These are phyloP conservation scores for Triglochin maritima DNA, from an alignment of 106 monocot species.

Conservation along the genomic window DNA sequence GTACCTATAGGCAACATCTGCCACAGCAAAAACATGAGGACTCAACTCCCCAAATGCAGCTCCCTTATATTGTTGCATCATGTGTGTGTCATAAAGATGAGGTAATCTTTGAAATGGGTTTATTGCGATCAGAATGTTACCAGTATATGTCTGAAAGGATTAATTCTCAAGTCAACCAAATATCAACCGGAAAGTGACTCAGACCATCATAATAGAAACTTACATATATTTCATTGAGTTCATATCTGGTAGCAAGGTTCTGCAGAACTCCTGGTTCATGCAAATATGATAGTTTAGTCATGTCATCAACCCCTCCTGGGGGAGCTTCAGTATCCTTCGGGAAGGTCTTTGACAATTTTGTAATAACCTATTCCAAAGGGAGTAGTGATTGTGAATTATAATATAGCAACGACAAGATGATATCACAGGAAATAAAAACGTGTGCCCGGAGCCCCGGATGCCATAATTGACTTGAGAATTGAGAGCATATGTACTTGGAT, in stretches of 20 bases:
- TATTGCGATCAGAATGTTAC: slow-evolving; percentile 66
- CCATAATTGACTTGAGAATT: too few relatives aligned
- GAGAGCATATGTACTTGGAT: too few relatives aligned
- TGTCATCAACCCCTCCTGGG: slow-evolving; percentile 60
- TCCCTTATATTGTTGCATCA: slow-evolving; percentile 83
- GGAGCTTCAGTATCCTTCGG: slow-evolving; percentile 60
- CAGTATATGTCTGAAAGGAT: slow-evolving; percentile 52
- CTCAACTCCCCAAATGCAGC: slow-evolving; percentile 66
- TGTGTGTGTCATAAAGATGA: slow-evolving; percentile 63
- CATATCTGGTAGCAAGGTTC: slow-evolving; percentile 54
- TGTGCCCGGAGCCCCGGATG: too few relatives aligned
- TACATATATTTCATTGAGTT: slow-evolving; percentile 66
- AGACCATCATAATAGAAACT: slow-evolving; percentile 3
- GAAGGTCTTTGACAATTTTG: slow-evolving; percentile 42
- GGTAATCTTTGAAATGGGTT: slow-evolving; percentile 77
- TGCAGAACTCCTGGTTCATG: slow-evolving; percentile 62
- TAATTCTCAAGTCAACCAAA: slow-evolving; percentile 1
- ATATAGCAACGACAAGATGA: background rate
- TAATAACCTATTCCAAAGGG: slow-evolving; percentile 20
- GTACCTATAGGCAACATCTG: slow-evolving; percentile 76
- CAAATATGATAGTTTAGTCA: slow-evolving; percentile 56
- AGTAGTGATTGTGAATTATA: background rate
- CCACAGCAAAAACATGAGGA: slow-evolving; percentile 84
- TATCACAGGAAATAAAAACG: too few relatives aligned
- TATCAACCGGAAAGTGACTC: background rate